phyloP scores from a whole-genome alignment of 129 eudicot genomes.

The Ambrosia artemisiifolia region DNA sequence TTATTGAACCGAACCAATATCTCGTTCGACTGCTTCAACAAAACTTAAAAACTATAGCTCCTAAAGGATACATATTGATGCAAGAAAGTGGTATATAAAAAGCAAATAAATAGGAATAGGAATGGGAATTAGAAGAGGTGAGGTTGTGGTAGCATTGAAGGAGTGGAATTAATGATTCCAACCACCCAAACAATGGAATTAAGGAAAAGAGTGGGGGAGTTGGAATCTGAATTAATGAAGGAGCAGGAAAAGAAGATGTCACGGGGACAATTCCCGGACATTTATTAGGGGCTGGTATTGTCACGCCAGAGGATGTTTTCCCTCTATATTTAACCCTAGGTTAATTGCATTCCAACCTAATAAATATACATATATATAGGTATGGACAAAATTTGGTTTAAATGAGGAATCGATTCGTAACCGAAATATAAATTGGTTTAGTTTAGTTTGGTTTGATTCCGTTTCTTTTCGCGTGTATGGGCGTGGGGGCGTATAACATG shows the following conservation, averaged over 20 bases:
- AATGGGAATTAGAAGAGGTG: slow-evolving; percentile 1
- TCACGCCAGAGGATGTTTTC: slow-evolving; percentile 46
- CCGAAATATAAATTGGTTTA: neutral
- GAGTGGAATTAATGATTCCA: slow-evolving; percentile 43
- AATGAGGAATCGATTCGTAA: neutral
- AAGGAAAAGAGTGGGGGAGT: slow-evolving; percentile 27
- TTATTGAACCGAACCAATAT: slow-evolving; percentile 81
- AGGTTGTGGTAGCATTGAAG: slow-evolving; percentile 37
- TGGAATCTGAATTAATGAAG: slow-evolving; percentile 42
- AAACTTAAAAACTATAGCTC: neutral
- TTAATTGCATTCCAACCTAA: neutral
- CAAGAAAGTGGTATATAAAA: neutral
- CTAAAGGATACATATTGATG: neutral
- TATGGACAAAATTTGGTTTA: neutral
- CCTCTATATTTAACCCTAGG: neutral
- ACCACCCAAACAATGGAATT: slow-evolving; percentile 36
- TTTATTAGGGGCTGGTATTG: slow-evolving; percentile 38
- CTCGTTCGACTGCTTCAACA: slow-evolving; percentile 41
- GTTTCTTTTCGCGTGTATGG: no score
- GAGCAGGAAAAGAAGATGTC: slow-evolving; percentile 34
- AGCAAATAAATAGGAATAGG: slow-evolving; percentile 21
- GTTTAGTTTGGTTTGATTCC: neutral
- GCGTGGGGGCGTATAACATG: no score
- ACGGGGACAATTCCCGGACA: slow-evolving; percentile 36
- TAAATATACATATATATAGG: neutral